Conservation (phyloP, 768 basidiomycete species). For the Kwoniella mangroviensis region DNA sequence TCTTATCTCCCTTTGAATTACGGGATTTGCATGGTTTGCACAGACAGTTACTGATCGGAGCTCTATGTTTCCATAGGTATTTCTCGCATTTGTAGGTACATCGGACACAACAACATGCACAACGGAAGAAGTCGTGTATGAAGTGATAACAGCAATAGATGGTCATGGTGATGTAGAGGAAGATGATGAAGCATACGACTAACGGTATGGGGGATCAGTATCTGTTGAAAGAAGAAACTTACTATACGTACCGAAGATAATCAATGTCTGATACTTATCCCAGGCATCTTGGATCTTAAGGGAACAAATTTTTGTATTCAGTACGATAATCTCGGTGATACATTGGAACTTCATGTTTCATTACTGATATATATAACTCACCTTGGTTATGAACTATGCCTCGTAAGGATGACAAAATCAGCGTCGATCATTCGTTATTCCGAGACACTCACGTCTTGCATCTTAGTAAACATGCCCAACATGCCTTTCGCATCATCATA, state of each 20-base stretch:
- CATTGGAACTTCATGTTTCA: background rate
- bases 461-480: conserved; percentile 15
- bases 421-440: background rate
- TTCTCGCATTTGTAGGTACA: conserved; percentile 17
- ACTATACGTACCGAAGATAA: conserved; percentile 16
- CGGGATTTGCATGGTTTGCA: conserved; percentile 1
- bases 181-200: conserved; percentile 29
- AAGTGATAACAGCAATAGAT: conserved; percentile 29
- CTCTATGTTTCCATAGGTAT: conserved; percentile 15
- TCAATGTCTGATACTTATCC: conserved; percentile 23
- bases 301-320: too few species aligned
- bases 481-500: conserved; percentile 18
- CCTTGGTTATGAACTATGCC: conserved; percentile 17
- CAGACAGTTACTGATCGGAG: background rate
- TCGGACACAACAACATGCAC: conserved; percentile 15
- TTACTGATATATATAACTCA: background rate
- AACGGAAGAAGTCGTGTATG: conserved; percentile 21
- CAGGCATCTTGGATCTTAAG: conserved; percentile 19
- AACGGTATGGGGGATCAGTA: background rate
- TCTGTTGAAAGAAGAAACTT: background rate
- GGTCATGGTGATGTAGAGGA: conserved; percentile 18
- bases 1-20: background rate
- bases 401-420: background rate
- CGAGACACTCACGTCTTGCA: conserved; percentile 18
- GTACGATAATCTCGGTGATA: too few species aligned